Conservation (phyloP, 2,329 filamentous ascomycete genomes). For the Microcyclospora pomicola region DNA sequence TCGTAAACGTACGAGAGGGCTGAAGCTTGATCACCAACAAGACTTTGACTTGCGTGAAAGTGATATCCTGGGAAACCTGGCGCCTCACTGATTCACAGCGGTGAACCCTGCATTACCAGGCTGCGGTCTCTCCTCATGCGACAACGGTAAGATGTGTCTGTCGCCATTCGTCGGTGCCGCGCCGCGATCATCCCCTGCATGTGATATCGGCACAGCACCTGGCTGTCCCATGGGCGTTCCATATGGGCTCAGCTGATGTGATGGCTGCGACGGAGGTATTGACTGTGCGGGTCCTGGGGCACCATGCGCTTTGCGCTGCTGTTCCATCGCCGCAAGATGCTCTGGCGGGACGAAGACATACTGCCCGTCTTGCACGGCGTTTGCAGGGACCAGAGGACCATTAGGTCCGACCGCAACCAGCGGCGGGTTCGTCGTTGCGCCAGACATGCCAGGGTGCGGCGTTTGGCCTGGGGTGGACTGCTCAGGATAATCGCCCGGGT, state of each 20-base stretch:
- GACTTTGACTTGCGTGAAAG: no score
- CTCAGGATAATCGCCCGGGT: constrained; percentile 5
- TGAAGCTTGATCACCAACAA: no score
- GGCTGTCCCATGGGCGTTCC: constrained; percentile 3
- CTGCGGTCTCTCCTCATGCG: no score
- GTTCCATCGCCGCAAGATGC: not conserved
- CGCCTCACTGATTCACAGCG: no score
- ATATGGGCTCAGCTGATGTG: not conserved
- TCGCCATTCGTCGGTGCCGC: no score
- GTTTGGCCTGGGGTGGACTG: constrained; percentile 4
- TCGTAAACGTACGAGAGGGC: no score
- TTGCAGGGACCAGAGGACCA: constrained; percentile 5
- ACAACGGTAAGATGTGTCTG: no score
- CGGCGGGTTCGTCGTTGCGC: not conserved
- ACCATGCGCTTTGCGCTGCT: constrained; percentile 1
- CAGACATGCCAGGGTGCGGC: constrained; percentile 1
- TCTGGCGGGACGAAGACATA: constrained; percentile 2
- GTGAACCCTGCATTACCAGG: no score
- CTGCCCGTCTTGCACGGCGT: constrained; percentile 6
- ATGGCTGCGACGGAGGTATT: not conserved
- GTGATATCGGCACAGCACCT: not conserved
- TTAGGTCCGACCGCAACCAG: constrained; percentile 5
- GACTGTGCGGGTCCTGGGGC: not conserved
- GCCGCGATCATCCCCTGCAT: no score
- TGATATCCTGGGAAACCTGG: no score